Evolutionary conservation across 768 basidiomycete genomes (phyloP), one percentile per base, ranked within the genome.

Genomic region (Austroboletus festivus): DNA sequence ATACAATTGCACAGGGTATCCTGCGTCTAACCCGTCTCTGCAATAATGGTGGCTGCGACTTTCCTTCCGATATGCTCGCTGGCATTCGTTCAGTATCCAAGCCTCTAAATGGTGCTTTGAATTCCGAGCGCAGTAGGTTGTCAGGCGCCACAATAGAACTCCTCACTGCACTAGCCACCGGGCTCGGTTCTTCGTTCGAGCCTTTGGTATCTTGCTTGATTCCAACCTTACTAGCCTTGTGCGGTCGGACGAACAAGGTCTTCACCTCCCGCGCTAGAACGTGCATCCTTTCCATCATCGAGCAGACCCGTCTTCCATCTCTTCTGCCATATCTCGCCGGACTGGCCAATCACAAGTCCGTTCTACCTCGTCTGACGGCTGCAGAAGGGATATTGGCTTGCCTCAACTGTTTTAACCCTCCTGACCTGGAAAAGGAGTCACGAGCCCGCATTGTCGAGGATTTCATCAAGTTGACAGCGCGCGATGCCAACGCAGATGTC

Each of bases 211-310:
- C 78, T n/a, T 60, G 82, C 12, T 83, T 86, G 58, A 55, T 92
- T 37, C 90, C 89, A 0, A 68, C 81, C 7, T 71, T 93, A 18
- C 71, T 93, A 12, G 67, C 70, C 2, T 68, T 90, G 20, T 89
- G 86, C 53, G 73, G 80, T 16, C 80, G 88, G 19, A 76, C 89
- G 18, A 92, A 86, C 74, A 93, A 90, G 65, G 80, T 93, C 40
- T 80, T 87, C 58, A 68, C 82, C 55, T 76, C 73, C 37, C 84
- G 89, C 26, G 84, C 86, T 2, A 79, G 75, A 51, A 61, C 73
- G 1, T 82, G 80, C 55, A 76, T 91, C 37, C 61, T 77, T 35
- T 59, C 73, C 20, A 76, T 90, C 50, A 75, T 91, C 38, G 81
- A 86, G 55, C 64, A 75, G 39, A 85, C 87, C 0, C 87, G 86